Evolutionary conservation across 1,284 basidiomycete genomes (phyloP), one percentile per base, ranked within the genome.

Genomic region (Moesziomyces parantarcticus): DNA sequence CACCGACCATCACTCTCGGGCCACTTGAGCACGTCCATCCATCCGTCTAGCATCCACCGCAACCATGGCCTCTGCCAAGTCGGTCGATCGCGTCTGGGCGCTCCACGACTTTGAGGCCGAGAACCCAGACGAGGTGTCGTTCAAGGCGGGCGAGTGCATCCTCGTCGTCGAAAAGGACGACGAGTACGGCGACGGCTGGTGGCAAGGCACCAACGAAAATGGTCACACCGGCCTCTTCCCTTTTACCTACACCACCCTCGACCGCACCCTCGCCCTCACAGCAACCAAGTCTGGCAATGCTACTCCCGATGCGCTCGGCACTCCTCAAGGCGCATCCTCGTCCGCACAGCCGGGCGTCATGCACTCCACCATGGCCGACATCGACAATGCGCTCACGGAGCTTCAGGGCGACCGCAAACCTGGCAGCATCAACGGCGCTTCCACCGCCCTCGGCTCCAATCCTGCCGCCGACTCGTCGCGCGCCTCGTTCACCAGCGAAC

Each of bases 121-220:
- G 85, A 90, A 97, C 84, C 91, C 92, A 52, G 96, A 99, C 85
- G 96, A 99, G 85, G 89, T 98, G 51, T 84, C 90, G 5, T 97
- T 99, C 84, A 87, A 86, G 60, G 90, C 90, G 3, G 95, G 94
- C 9, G 93, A 98, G 76, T 87, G 89, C 68, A 94, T 99, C 79
- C 89, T 92, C 79, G 90, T 99, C 44, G 74, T 97, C 43, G 95
- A 99, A 87, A 92, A 89, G 85, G 96, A 99, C 84, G 96, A 99
- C 72, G 86, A 90, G 60, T 99, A 94, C 83, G 89, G 90, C 43
- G 96, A 99, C 84, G 96, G 96, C n/a, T 99, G 96, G 96, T 98
- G 93, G 93, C 91, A 93, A 92, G 96, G 96, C 41, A 90, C 91
- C 43, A 97, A 96, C 84, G 84, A 88, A 16, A 87, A 88, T 26